phyloP scores from a whole-genome alignment of 2,329 filamentous ascomycete genomes.

The Mollisia scopiformis region DNA sequence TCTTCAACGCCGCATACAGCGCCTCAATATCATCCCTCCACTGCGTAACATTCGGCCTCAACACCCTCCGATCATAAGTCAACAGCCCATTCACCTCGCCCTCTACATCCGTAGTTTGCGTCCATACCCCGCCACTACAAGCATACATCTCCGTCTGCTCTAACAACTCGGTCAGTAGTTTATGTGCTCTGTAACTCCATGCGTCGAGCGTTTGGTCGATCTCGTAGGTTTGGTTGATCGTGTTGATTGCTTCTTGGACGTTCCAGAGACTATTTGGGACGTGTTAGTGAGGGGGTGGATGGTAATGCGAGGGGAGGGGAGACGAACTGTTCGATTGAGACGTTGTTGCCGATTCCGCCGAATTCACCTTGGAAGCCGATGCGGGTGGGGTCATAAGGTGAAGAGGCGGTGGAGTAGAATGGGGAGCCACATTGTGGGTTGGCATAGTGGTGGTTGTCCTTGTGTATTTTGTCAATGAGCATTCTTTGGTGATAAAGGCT shows the following conservation, averaged over 20 bases:
- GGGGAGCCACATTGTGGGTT: slow-evolving; percentile 72
- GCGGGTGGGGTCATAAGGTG: slow-evolving; percentile 58
- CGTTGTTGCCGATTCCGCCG: slow-evolving; percentile 68
- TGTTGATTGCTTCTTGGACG: slow-evolving; percentile 56
- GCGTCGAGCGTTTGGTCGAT: slow-evolving; percentile 57
- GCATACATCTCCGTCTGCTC: slow-evolving; percentile 50
- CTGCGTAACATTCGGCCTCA: slow-evolving; percentile 57
- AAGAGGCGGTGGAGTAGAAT: slow-evolving; percentile 61
- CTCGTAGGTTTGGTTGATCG: slow-evolving; percentile 70
- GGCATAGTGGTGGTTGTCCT: slow-evolving; percentile 73
- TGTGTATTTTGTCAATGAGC: slow-evolving; percentile 27
- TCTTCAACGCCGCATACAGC: slow-evolving; percentile 54
- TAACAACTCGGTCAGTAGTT: slow-evolving; percentile 49
- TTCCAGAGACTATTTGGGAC: slow-evolving; percentile 65
- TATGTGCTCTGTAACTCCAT: slow-evolving; percentile 66
- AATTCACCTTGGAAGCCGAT: slow-evolving; percentile 75
- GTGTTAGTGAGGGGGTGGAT: no score
- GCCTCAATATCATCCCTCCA: slow-evolving; percentile 53
- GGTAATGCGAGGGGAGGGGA: no score
- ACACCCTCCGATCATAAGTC: slow-evolving; percentile 67
- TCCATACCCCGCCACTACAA: slow-evolving; percentile 72
- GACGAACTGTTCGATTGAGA: slow-evolving; percentile 62
- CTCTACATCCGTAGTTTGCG: slow-evolving; percentile 75
- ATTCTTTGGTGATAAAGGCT: not conserved
- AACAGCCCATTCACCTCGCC: slow-evolving; percentile 74